Percentiles rank a stretch among this genome's conserved stretches.
These are phyloP conservation scores for Straminergon stramineum DNA, from an alignment of 225 moss, liverwort and hornwort species.

Conservation along the genomic window DNA sequence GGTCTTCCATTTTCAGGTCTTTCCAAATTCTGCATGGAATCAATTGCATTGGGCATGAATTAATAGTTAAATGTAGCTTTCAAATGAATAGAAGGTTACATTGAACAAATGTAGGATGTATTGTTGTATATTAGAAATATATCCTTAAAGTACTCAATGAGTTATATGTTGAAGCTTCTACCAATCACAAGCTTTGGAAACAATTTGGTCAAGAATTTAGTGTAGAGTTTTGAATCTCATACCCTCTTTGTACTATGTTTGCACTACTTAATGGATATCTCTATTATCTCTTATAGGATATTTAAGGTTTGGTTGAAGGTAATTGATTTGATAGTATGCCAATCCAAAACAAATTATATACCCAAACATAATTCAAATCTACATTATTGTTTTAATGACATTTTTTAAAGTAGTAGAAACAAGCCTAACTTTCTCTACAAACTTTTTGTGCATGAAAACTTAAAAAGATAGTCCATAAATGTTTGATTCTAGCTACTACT, in stretches of 20 bases:
- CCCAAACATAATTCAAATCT: background rate
- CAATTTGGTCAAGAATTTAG: background rate
- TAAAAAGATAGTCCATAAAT: background rate
- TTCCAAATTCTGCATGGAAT: background rate
- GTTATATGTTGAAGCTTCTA: background rate
- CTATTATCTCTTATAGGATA: background rate
- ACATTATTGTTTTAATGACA: background rate
- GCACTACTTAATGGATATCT: background rate
- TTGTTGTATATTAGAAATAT: background rate
- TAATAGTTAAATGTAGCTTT: background rate
- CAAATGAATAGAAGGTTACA: background rate
- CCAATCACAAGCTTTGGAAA: rapidly evolving
- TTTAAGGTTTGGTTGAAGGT: background rate
- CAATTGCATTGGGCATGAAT: background rate
- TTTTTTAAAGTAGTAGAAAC: background rate
- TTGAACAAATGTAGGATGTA: background rate
- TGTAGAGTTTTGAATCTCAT: background rate
- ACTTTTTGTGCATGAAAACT: background rate
- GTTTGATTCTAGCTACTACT: background rate
- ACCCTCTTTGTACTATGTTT: background rate
- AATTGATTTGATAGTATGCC: background rate
- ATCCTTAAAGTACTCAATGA: background rate
- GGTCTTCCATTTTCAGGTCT: background rate
- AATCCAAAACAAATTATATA: background rate
- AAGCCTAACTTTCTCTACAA: background rate